Base-by-base conservation (phyloP, 2,329 filamentous ascomycete species). In the Aspergillus quadricinctus region DNA sequence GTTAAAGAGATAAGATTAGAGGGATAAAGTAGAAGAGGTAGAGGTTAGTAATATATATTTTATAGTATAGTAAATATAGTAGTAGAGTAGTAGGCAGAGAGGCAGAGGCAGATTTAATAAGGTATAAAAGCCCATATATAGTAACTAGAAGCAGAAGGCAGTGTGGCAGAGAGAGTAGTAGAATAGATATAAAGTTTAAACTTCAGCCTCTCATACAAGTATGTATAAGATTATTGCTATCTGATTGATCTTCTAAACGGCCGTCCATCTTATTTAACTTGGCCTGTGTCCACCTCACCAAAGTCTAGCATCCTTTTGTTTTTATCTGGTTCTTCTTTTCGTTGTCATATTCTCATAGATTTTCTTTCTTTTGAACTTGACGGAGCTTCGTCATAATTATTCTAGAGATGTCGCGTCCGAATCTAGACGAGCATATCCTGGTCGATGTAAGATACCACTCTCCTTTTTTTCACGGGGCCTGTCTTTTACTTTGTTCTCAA, bases 401-500 rank as follows among this genome's bases (percentile, higher is more conserved):
- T 23, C n/a, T 48, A 28, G 56, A 19, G 53, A 71, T 72, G 69
- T 60, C 66, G 53, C 65, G 62, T 17, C 69, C 68, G 46, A 69
- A 70, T 52, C 56, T 61, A 27, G 43, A 68, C 41, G 69, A 71
- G 56, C 63, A 63, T 37, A 72, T 72, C n/a, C 66, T 67, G 50
- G 57, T 71, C 48, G 70, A 72, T 65, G 70, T 72, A 67, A 67
- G 69, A 43, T 21, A 35, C 17, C 40, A 37, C 14, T 9, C 40
- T 28, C n/a, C 35, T 17, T 29, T 28, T 43, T 28, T 9, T 48
- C 29, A 10, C 37, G 4, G 4, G 50, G 27, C 31, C 31, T 50
- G 49, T 48, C 21, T 50, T 48, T 28, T 28, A 17, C 14, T 6
- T 27, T 27, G 6, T 50, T 27, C 11, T 40, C 21, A 6, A 2